Evolutionary conservation across 2,329 filamentous ascomycete species (phyloP), one percentile per base, ranked within the genome.

Genomic region (Cytospora mali): DNA sequence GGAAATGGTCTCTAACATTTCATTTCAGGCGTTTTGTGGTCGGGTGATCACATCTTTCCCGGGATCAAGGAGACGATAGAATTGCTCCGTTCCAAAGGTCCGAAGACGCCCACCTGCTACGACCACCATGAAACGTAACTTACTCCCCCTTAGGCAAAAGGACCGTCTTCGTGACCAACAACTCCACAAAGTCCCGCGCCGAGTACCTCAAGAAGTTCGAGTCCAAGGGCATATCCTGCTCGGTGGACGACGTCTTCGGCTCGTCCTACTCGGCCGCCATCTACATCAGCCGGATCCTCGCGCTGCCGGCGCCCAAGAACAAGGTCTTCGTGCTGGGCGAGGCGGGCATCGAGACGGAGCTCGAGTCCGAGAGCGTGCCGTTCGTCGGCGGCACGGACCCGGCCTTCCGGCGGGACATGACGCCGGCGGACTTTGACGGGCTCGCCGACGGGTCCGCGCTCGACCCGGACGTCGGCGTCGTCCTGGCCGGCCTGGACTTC

Each of bases 271-370:
- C 92, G 68, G 88, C 95, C 48, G 91, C 94, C 66, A 89, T 99
- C 74, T 99, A 99, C 81, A 97, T 99, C 73, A 89, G 92, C 11
- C 90, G 93, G 68, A 97, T 99, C 76, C 85, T 99, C 69, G 84
- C 90, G 69, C 86, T 96, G 4, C 87, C 89, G 3, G 77, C 85
- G 4, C 87, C 88, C 39, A 93, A 92, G 78, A 92, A 91, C 81
- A 97, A 97, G 76, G 95, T 99, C 67, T 99, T 92, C 73, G 91
- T 97, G 23, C 82, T 99, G 14, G 95, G 95, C 66, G 95, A 99
- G 79, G 84, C 85, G 6, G 95, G 95, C 59, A 92, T 99, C 66
- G 94, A 98, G 76, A 85, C 91, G 66, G 95, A 99, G 77, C 85
- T 99, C 28, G 83, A 83, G 46, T 86, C 88, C 55, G 94, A 98